Evolutionary conservation across 768 basidiomycete genomes (phyloP), one percentile per base, ranked within the genome.

Genomic region (Phallus indusiatus): DNA sequence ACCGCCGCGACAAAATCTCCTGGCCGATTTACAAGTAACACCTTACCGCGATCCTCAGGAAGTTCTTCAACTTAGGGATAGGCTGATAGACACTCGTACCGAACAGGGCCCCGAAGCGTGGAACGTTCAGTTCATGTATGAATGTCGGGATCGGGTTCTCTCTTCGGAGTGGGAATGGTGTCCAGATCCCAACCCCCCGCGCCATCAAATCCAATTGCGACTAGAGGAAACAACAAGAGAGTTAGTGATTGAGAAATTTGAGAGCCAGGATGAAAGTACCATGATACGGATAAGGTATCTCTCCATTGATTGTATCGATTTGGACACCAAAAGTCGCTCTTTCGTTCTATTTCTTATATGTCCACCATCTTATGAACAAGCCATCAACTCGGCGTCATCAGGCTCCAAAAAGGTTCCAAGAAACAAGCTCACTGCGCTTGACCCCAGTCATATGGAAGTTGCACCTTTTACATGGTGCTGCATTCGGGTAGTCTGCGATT

Each of bases 41-140:
- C 80, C 78, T 1, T 82, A 75, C 62, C 61, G 74, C 8, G 72
- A 81, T 63, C 79, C 79, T 3, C 57, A 49, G 18, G 62, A 68
- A 18, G 60, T 69, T 6, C 69, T 55, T 55, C 24, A 37, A 42
- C n/a, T 55, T 11, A 42, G n/a, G 42, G 42, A 42, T 42, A 42
- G 42, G n/a, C 42, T 42, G 4, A 8, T 6, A 8, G 33, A 50
- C 37, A 21, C 58, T 50, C 48, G 52, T 48, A 51, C 21, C 5
- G 22, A 48, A 48, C 3, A 48, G 21, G 47, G 33, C 34, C 50
- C 80, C 22, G 56, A 63, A 7, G 64, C 83, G 53, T 61, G 60
- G 4, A 65, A 68, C 4, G 61, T 86, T 24, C 83, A 84, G 63
- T 83, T 84, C 62, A 80, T 81, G 14, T 83, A 82, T 83, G 72